phyloP scores from a whole-genome alignment of 345 rosid species.

The Xanthoceras sorbifolium region DNA sequence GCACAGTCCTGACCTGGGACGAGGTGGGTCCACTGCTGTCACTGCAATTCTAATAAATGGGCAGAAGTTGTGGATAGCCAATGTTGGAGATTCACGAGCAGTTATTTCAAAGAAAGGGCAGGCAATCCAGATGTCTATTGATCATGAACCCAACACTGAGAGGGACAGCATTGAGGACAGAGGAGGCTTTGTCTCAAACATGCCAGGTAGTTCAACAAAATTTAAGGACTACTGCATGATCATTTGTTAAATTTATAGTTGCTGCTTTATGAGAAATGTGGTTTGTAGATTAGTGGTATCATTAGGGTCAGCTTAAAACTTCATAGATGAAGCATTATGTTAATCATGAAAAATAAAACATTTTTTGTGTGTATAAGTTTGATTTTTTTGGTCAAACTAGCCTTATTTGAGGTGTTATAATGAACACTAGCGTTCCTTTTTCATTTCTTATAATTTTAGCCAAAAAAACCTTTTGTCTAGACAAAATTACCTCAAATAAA shows the following conservation, averaged over 20 bases:
- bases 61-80: conserved; percentile 56
- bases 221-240: not conserved
- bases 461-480: not conserved
- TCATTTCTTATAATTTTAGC: not conserved
- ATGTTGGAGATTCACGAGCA: conserved; percentile 73
- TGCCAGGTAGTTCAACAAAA: conserved; percentile 57
- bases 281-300: not conserved
- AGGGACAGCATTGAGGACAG: conserved; percentile 56
- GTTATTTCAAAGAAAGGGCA: conserved; percentile 60
- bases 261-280: not conserved
- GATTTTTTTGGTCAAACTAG: not conserved
- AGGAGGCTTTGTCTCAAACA: conserved; percentile 77
- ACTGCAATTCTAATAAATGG: conserved; percentile 71
- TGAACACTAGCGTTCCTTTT: not conserved
- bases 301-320: not conserved
- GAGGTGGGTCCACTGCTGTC: conserved; percentile 82
- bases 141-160: conserved; percentile 75
- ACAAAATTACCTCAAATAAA: not conserved
- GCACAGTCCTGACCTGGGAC: conserved; percentile 57
- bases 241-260: not conserved
- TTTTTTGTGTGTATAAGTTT: not conserved
- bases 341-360: not conserved
- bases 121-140: conserved; percentile 59
- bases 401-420: not conserved
- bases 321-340: not conserved